Conservation (phyloP, 805 yeast species). For the Kluyveromyces wickerhamii region DNA sequence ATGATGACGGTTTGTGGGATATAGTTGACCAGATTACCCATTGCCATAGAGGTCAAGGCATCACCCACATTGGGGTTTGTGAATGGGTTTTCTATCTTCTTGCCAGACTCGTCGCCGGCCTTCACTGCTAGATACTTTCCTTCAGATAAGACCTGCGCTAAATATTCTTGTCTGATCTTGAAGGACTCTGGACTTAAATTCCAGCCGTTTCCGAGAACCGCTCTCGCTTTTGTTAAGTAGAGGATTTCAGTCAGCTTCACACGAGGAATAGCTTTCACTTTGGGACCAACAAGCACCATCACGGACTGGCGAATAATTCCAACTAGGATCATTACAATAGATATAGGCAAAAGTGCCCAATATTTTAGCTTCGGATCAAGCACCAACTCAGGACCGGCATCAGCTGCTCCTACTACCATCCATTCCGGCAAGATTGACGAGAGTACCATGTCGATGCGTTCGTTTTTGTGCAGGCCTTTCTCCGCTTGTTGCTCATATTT, state of each 20-base stretch:
- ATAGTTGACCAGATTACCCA: slow-evolving; percentile 72
- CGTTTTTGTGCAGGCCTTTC: too few species aligned
- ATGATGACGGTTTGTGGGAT: slow-evolving; percentile 89
- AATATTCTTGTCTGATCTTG: slow-evolving; percentile 40
- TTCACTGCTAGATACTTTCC: slow-evolving; percentile 49
- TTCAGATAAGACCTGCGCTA: slow-evolving; percentile 40
- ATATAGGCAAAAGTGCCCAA: slow-evolving; percentile 90
- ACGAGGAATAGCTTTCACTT: slow-evolving; percentile 45
- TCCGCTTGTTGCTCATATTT: too few species aligned
- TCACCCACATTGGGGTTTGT: slow-evolving; percentile 67
- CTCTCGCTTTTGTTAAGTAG: slow-evolving; percentile 49
- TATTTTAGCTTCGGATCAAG: slow-evolving; percentile 76
- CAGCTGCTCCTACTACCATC: slow-evolving; percentile 9
- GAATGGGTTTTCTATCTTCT: slow-evolving; percentile 48
- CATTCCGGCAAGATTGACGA: neutral
- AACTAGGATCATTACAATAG: slow-evolving; percentile 80
- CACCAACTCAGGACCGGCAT: slow-evolving; percentile 43
- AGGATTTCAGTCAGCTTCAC: slow-evolving; percentile 54
- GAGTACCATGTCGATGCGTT: too few species aligned
- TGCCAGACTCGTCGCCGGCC: slow-evolving; percentile 31
- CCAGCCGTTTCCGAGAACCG: slow-evolving; percentile 46
- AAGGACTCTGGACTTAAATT: slow-evolving; percentile 50
- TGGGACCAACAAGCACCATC: slow-evolving; percentile 51
- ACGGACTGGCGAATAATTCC: slow-evolving; percentile 71
- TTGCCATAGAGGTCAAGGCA: slow-evolving; percentile 65